A percentile compares a stretch with the other conserved stretches of the same genome.
Evolutionary conservation across 805 yeast genomes (phyloP).

Genomic region (Kodamaea nitidulidarum): DNA sequence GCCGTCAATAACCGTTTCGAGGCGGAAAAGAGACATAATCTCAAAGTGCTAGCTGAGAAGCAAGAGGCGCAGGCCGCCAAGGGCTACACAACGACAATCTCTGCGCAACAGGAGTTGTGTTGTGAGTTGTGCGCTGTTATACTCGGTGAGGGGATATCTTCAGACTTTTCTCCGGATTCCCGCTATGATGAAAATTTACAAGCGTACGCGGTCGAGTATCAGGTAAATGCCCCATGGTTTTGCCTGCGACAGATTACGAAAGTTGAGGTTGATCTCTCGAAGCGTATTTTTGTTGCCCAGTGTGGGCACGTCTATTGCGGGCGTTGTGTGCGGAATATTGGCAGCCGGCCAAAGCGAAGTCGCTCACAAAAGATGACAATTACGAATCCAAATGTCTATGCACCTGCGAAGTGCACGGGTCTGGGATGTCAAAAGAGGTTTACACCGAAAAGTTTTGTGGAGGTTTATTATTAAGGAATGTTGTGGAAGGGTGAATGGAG

Average conservation of each 20-base stretch:
- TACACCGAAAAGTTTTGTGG: conserved; percentile 47
- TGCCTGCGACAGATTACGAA: conserved; percentile 46
- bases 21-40: conserved; percentile 29
- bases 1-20: conserved; percentile 30
- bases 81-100: conserved; percentile 32
- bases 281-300: conserved; percentile 56
- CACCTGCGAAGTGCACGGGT: conserved; percentile 60
- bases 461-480: conserved; percentile 36
- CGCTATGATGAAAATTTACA: conserved; percentile 26
- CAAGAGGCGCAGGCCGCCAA: conserved; percentile 17
- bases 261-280: conserved; percentile 57
- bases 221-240: conserved; percentile 64
- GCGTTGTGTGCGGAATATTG: conserved; percentile 69
- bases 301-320: conserved; percentile 92
- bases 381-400: conserved; percentile 37
- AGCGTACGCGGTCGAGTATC: conserved; percentile 21
- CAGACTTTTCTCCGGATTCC: conserved; percentile 38
- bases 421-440: conserved; percentile 43
- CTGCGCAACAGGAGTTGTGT: conserved; percentile 16
- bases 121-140: conserved; percentile 69
- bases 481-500: not conserved
- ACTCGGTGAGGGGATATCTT: conserved; percentile 72
- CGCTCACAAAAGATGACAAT: conserved; percentile 20
- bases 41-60: conserved; percentile 27
- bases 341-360: conserved; percentile 34